Evolutionary conservation across 225 moss, liverwort and hornwort species (phyloP), one percentile per base, ranked within the genome.

Genomic region (Thuidium tamariscinum): DNA sequence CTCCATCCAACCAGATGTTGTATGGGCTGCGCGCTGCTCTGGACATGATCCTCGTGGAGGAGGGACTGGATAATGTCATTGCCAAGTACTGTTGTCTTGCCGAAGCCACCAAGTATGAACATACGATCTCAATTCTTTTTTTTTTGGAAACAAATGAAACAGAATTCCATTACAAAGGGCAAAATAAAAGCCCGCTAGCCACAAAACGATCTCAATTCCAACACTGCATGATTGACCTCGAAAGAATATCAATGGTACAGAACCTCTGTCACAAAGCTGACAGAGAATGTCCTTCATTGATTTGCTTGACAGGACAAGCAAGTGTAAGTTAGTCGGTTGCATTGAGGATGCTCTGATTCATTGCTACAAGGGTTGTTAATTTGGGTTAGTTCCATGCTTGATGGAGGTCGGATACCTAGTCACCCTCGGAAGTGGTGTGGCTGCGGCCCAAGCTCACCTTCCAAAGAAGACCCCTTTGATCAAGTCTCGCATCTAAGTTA

Each of bases 1-100:
- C 97, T 42, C 97, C 97, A 4, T 96, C 96, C 64, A 98, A 93
- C 92, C 97, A 98, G 85, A 91, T 98, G 86, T 83, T 96, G 9
- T 98, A 98, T 59, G 97, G 96, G 23, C 92, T 98, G 56, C 90
- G 97, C 14, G 96, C 94, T 2, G 91, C 97, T 57, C 93, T 98
- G 52, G 97, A 98, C 20, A 87, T 98, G 83, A 91, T 98, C 30
- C 94, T 98, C 77, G 34, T 79, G 37, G 90, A 98, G 61, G 97
- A 97, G 59, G 97, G 97, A 10, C 92, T 98, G 1, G 94, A 96
- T 75, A 98, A 98, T 51, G 97, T 98, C 37, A 84, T 94, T 55
- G 94, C 94, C 29, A 86, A 96, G 69, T 96, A 98, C 88, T 90
- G 92, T 73, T 95, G 97, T 44, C 95, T 97, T 9, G 97, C 89